Base-by-base conservation (phyloP, 129 eudicot genomes). In the Tagetes patula region DNA sequence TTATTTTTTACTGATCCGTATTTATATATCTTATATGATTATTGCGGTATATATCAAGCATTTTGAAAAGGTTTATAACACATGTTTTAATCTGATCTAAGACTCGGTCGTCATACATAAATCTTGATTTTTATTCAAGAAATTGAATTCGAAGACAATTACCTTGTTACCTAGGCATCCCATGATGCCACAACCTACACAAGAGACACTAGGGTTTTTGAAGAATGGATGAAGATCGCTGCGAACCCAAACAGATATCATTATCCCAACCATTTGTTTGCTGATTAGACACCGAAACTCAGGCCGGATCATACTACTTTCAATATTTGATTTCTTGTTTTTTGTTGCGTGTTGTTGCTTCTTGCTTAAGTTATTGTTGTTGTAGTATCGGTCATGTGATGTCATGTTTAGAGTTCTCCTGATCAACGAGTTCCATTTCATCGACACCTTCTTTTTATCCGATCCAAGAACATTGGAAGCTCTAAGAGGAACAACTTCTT, bases 121-220 rank as follows among this genome's bases (percentile, higher is more conserved):
- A 59, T 33, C 42, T 33, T 8, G 14, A 59, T 8, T 34, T 32
- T 40, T 63, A 63, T 63, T 38, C 68, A 13, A 38, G 8, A 58
- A 9, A 58, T 58, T 10, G 8, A 32, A 30, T 9, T 64, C 14
- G 3, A 49, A 49, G 40, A 53, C 31, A 34, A n/a, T 40, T 79
- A 91, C 97, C 96, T 91, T 91, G 74, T 91, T 91, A 54, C 96
- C 96, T 11, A 91, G 88, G 84, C 95, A 85, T 54, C 97, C 96
- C 88, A 91, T 81, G 86, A 91, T 69, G 59, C 97, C 97, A 81
- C 96, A 88, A 42, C 97, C 96, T 20, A 91, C 96, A 30, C 96
- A 86, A 8, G 97, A 88, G 61, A 91, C 96, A 34, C 85, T 84
- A 50, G 88, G 90, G 76, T 86, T 82, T 36, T 79, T 64, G 52